These are phyloP conservation scores for Mycosphaerella sp. DNA, from an alignment of 2,329 filamentous ascomycete species.

Conservation along the genomic window DNA sequence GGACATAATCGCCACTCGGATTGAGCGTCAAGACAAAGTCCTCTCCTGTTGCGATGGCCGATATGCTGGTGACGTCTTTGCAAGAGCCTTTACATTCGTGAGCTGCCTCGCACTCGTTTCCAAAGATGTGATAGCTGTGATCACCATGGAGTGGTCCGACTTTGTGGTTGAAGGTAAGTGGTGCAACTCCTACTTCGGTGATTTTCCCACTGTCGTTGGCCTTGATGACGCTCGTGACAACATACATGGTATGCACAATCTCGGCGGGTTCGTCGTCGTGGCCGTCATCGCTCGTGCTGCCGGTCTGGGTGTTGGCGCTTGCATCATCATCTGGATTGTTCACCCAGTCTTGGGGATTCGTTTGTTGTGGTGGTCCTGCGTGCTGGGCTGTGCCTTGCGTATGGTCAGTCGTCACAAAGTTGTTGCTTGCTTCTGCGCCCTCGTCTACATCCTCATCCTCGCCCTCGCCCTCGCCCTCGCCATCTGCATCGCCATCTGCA, in stretches of 20 bases:
- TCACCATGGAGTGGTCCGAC: not conserved
- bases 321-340: not conserved
- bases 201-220: constrained; percentile 9
- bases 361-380: no score
- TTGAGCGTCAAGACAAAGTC: constrained; percentile 12
- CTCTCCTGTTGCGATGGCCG: constrained; percentile 9
- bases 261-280: not conserved
- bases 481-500: not conserved
- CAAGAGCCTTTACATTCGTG: constrained; percentile 3
- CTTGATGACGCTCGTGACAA: constrained; percentile 14
- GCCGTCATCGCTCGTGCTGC: not conserved
- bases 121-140: constrained; percentile 25
- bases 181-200: constrained; percentile 13
- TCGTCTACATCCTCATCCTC: constrained; percentile 8
- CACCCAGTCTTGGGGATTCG: no score
- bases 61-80: constrained; percentile 9
- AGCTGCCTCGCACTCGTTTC: constrained; percentile 14
- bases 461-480: constrained; percentile 1
- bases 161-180: constrained; percentile 13
- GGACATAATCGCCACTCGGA: constrained; percentile 21
- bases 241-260: constrained; percentile 10
- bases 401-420: not conserved
- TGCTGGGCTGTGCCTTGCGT: not conserved
- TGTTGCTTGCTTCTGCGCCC: not conserved
- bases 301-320: constrained; percentile 8